Evolutionary conservation across 2,329 filamentous ascomycete species (phyloP), one percentile per base, ranked within the genome.

Genomic region (Colletotrichum orchidophilum): DNA sequence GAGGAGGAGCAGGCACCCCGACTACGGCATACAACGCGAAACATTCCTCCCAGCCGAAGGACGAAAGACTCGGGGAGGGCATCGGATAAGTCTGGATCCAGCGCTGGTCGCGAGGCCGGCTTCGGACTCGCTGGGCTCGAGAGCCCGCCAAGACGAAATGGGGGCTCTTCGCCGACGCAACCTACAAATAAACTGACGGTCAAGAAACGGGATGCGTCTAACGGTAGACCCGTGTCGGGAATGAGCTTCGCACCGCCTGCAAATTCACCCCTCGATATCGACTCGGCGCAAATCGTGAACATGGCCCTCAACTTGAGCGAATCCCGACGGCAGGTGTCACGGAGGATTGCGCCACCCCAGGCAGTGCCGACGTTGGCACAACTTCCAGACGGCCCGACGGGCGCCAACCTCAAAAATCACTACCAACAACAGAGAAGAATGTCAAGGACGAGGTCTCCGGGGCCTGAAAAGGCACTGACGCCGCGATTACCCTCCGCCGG

Each of bases 301-400:
- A 93, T 98, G 88, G 96, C 96, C 1, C 83, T 98, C 75, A 96
- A 92, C 74, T 82, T 98, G 60, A 97, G 93, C 83, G 94, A 98
- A 80, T 94, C 92, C 77, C 90, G 91, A 74, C 90, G 90, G 77
- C 87, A 87, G 81, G 93, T 85, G 72, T 90, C 83, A 80, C 88
- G 85, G 81, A 87, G 84, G 80, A 90, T 79, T 80, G 87, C 81
- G 75, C 89, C 77, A 66, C 89, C 78, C 78, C 87, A 80, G 66
- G 83, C 83, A 42, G 88, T 82, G 33, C 88, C 84, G 57, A 84
- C 82, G 50, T 83, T 87, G 64, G 83, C 85, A 5, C 87, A 88
- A 4, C 77, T 89, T 3, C 85, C 89, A 4, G 82, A 89, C 78
- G 85, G 81, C 66, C 82, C 85, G 18, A 80, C 85, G 8, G 88